These are phyloP conservation scores for Jaapia argillacea DNA, from an alignment of 768 basidiomycete species.

Conservation along the genomic window DNA sequence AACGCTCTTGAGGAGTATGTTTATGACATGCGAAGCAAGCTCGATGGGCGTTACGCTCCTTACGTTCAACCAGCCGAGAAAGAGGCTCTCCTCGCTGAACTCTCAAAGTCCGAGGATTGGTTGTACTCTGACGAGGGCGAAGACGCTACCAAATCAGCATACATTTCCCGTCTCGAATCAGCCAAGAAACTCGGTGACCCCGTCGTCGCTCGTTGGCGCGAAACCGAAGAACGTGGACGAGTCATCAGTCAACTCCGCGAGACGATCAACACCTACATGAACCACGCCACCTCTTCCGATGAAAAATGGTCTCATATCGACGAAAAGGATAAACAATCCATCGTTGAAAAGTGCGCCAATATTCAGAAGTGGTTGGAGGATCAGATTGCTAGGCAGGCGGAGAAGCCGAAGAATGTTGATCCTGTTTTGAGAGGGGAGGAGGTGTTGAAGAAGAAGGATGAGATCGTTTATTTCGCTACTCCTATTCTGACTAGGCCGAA, in stretches of 20 bases:
- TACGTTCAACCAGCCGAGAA: slow-evolving; percentile 76
- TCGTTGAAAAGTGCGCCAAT: slow-evolving; percentile 86
- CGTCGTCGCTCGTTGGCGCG: slow-evolving; percentile 73
- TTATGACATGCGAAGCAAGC: slow-evolving; percentile 88
- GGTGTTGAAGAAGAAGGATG: slow-evolving; percentile 86
- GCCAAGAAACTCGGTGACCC: slow-evolving; percentile 86
- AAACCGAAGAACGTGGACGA: slow-evolving; percentile 70
- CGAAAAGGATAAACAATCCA: slow-evolving; percentile 74
- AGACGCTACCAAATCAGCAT: slow-evolving; percentile 93
- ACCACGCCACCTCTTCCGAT: slow-evolving; percentile 72
- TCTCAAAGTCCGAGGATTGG: slow-evolving; percentile 89
- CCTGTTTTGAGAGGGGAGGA: slow-evolving; percentile 75
- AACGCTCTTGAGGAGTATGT: slow-evolving; percentile 99
- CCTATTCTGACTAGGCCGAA: slow-evolving; percentile 90
- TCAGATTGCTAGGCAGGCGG: slow-evolving; percentile 76
- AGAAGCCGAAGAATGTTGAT: slow-evolving; percentile 83
- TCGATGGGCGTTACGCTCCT: slow-evolving; percentile 77
- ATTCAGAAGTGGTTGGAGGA: slow-evolving; percentile 96
- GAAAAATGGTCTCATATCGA: slow-evolving; percentile 88
- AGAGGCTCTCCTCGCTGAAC: slow-evolving; percentile 54
- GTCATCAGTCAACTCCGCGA: slow-evolving; percentile 75
- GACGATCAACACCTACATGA: slow-evolving; percentile 77
- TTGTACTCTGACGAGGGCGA: slow-evolving; percentile 95
- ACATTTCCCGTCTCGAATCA: slow-evolving; percentile 71
- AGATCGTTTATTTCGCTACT: slow-evolving; percentile 80